A percentile compares a stretch with the other conserved stretches of the same genome.
These are phyloP conservation scores for Solanum hybrid DNA, from an alignment of 305 asterid genomes.

Conservation along the genomic window DNA sequence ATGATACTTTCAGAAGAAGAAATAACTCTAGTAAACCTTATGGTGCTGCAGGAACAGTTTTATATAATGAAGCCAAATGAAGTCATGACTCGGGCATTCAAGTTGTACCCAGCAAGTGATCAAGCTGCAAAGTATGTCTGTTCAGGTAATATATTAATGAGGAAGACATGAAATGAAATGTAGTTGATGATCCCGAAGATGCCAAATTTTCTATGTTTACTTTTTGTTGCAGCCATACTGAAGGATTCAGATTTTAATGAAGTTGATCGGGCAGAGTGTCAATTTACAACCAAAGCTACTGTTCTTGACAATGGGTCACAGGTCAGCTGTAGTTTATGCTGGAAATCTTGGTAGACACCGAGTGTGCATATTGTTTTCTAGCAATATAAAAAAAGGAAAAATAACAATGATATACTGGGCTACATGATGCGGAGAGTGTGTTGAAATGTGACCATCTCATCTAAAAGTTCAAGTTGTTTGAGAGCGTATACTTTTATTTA, in stretches of 20 bases:
- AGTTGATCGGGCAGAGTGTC: constrained; percentile 94
- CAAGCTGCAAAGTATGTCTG: constrained; percentile 88
- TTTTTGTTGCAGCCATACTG: constrained; percentile 63
- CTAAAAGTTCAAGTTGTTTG: neutral
- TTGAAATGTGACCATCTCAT: neutral
- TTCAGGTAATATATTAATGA: constrained; percentile 36
- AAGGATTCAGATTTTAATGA: constrained; percentile 84
- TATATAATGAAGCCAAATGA: constrained; percentile 91
- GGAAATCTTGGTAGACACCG: neutral
- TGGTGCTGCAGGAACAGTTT: constrained; percentile 62
- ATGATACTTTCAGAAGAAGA: neutral
- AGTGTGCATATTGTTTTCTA: neutral
- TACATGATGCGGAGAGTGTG: neutral
- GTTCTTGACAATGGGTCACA: constrained; percentile 86
- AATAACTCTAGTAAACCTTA: neutral
- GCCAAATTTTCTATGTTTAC: neutral
- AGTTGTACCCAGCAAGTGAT: constrained; percentile 82
- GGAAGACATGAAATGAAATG: neutral
- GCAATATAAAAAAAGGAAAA: neutral
- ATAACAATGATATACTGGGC: neutral
- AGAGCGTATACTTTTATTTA: neutral
- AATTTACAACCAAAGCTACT: constrained; percentile 86
- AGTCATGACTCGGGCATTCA: constrained; percentile 61
- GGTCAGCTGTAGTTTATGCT: constrained; percentile 33
- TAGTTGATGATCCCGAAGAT: neutral